These are phyloP conservation scores for Termitomyces sp. DNA, from an alignment of 768 basidiomycete species.

Conservation along the genomic window DNA sequence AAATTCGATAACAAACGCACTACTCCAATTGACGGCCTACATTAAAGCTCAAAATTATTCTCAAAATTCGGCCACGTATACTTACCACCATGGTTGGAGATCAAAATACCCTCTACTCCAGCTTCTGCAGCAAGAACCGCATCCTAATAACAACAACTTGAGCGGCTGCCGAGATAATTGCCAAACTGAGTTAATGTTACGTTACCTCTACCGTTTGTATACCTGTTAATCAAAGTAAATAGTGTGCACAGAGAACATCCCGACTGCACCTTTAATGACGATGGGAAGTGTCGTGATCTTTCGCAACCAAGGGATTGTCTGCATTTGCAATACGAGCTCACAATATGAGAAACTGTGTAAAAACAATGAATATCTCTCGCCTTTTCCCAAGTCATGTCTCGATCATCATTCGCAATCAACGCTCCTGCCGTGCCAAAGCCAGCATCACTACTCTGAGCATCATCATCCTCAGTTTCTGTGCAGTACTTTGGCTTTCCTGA, in stretches of 20 bases:
- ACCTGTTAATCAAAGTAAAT: constrained; percentile 29
- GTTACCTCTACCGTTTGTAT: constrained; percentile 67
- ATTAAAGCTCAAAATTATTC: not conserved
- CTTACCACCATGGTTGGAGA: constrained; percentile 89
- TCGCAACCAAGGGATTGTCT: constrained; percentile 77
- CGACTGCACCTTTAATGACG: constrained; percentile 58
- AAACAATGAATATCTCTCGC: constrained; percentile 21
- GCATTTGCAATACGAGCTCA: not conserved
- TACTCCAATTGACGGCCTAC: constrained; percentile 78
- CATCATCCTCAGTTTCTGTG: constrained; percentile 27
- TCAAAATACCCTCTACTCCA: constrained; percentile 81
- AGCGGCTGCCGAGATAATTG: not conserved
- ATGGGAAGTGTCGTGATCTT: constrained; percentile 66
- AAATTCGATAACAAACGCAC: constrained; percentile 30
- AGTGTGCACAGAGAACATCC: not conserved
- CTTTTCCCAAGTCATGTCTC: constrained; percentile 75
- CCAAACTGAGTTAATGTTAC: constrained; percentile 26
- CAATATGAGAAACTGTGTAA: not conserved
- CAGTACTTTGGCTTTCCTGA: constrained; percentile 22
- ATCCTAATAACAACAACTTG: constrained; percentile 45
- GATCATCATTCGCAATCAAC: constrained; percentile 59
- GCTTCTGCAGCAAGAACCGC: constrained; percentile 79
- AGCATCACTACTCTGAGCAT: constrained; percentile 26
- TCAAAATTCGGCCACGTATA: constrained; percentile 4
- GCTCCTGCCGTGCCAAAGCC: constrained; percentile 63